Evolutionary conservation across 768 basidiomycete species (phyloP), one percentile per base, ranked within the genome.

Genomic region (Boletus rex-veris): DNA sequence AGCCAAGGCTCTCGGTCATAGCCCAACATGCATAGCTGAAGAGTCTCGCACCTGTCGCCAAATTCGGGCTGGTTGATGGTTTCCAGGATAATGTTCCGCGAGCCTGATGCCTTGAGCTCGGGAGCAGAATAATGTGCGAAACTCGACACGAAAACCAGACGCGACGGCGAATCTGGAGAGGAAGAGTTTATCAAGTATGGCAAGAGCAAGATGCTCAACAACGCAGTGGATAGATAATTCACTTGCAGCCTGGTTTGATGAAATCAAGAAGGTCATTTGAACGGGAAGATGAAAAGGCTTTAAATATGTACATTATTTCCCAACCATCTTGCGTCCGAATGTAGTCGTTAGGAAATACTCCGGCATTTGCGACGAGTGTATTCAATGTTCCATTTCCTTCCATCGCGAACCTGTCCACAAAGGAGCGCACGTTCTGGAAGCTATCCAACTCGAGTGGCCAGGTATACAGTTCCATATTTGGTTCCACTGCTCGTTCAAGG

Each of bases 281-380:
- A 11, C 19, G 9, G 3, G 30, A 7, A n/a, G 52, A 42, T 9
- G 30, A 47, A 1, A 41, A 7, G 6, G 39, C 21, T n/a, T 35
- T 15, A 62, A 66, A 26, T 52, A 80, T 80, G 60, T 67, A 80
- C 81, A 59, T 67, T 30, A 62, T 26, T 58, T 83, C 80, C 77
- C 76, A 82, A 8, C 76, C 79, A 54, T 82, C 81, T 2, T 55
- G 38, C 0, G 76, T 76, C n/a, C 58, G 52, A n/a, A 55, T 31
- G 37, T 73, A 73, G 4, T 33, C 4, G 1, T 48, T 37, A 0
- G 1, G 15, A 2, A 58, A 49, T 8, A 64, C 48, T 8, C 67
- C 73, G 2, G 72, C 74, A 38, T 72, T 73, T 6, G 62, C 62
- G 19, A 74, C 56, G 18, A 76, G 53, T 3, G 66, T 50, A 36